phyloP scores from a whole-genome alignment of 2,329 filamentous ascomycete species.

The Coniochaeta sp. region DNA sequence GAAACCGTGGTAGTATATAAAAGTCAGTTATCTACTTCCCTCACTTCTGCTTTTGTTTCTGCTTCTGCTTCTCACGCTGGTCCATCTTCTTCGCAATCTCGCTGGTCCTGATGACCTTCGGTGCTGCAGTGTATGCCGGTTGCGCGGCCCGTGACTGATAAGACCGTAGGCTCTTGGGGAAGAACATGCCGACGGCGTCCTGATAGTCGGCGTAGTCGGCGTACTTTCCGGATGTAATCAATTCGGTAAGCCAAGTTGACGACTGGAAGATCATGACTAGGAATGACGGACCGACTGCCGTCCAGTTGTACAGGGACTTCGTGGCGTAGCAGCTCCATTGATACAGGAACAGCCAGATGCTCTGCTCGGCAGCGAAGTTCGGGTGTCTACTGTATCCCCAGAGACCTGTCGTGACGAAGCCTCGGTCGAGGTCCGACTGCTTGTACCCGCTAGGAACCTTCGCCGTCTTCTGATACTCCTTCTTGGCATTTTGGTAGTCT shows the following conservation, averaged over 20 bases:
- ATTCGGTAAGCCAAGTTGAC: slow-evolving; percentile 82
- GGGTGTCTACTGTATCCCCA: slow-evolving; percentile 89
- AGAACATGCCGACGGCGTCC: slow-evolving; percentile 71
- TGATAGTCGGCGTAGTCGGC: slow-evolving; percentile 83
- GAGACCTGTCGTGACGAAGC: slow-evolving; percentile 77
- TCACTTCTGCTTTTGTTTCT: slow-evolving; percentile 10
- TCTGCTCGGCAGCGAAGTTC: slow-evolving; percentile 90
- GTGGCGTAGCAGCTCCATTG: slow-evolving; percentile 77
- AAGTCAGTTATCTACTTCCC: background rate
- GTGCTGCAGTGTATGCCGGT: slow-evolving; percentile 11
- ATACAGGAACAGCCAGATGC: slow-evolving; percentile 82
- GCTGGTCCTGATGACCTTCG: slow-evolving; percentile 43
- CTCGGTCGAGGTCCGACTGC: slow-evolving; percentile 75
- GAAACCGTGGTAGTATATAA: background rate
- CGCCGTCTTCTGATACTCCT: slow-evolving; percentile 63
- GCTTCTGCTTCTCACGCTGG: slow-evolving; percentile 30
- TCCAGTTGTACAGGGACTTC: slow-evolving; percentile 69
- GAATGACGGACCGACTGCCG: slow-evolving; percentile 57
- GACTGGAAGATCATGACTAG: slow-evolving; percentile 81
- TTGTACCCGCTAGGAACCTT: slow-evolving; percentile 59
- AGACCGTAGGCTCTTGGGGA: slow-evolving; percentile 49
- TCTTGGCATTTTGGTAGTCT: slow-evolving; percentile 79
- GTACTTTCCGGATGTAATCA: slow-evolving; percentile 75
- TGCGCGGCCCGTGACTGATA: slow-evolving; percentile 31
- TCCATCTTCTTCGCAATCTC: slow-evolving; percentile 34